Base-by-base conservation (phyloP, 352 stramenopile species). In the Globisporangium mamillatum region DNA sequence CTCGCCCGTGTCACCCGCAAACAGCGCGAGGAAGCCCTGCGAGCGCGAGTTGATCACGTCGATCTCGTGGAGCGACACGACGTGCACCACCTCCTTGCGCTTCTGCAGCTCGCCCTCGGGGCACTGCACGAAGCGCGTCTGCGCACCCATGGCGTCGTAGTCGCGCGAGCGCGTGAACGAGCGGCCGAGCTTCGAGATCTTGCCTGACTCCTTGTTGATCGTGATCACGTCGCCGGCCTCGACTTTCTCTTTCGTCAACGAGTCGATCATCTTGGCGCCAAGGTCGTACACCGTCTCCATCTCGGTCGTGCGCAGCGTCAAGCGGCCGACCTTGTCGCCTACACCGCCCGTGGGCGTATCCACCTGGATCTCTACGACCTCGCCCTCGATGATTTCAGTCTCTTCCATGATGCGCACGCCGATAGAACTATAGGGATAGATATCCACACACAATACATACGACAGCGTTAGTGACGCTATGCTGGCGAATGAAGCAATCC, bases 231-330 rank as follows among this genome's bases (percentile, higher is more conserved):
- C 98, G 32, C 98, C 98, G 5, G 97, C 97, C 44, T 97, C 92
- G 22, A 99, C 86, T 79, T 99, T 99, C 78, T 99, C 97, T 73
- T 99, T 99, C n/a, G 95, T 97, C 34, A 99, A 74, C 63, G 94
- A 93, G 74, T 99, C 98, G 84, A 99, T 99, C 98, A 99, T 99
- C 90, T 99, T 99, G 32, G 91, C 89, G 56, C 98, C 98, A 9
- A 99, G 89, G 79, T 99, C 98, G 78, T 99, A 99, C 22, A 99
- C 97, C 0, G 98, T 99, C 88, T 99, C 97, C 98, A 99, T 99
- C 78, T 99, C 98, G 1, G 98, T 99, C 60, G 97, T 99, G 58
- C 98, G 98, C 27, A 99, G 79, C 41, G 97, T 99, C 46, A 99
- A 80, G 24, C 97, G 83, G 50, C 98, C 98, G 12, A 92, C 77